Evolutionary conservation across 257 asterid species (phyloP).

Genomic region (Verbascum thapsus): DNA sequence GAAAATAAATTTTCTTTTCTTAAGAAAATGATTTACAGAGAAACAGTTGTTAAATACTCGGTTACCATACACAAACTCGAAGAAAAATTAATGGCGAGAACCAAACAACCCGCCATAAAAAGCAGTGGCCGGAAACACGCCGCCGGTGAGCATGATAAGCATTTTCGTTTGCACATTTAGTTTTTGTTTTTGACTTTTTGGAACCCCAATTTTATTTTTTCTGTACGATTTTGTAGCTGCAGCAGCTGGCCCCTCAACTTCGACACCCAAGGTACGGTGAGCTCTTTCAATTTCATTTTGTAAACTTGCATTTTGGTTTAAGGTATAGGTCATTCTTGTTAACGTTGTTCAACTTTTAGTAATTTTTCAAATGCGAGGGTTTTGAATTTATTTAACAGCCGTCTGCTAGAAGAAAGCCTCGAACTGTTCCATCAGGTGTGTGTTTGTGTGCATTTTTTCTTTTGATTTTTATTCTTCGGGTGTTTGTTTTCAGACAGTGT

Average conservation of each 20-base stretch:
- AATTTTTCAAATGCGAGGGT: constrained; percentile 9
- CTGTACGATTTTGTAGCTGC: constrained; percentile 36
- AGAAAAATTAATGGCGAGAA: constrained; percentile 58
- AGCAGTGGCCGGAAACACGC: constrained; percentile 27
- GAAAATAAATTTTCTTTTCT: constrained; percentile 30
- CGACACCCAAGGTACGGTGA: constrained; percentile 30
- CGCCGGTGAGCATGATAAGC: constrained; percentile 39
- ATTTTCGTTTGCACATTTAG: neutral
- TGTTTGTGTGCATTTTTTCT: constrained; percentile 8
- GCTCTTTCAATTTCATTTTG: neutral
- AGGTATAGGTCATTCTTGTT: neutral
- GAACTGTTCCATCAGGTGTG: constrained; percentile 43
- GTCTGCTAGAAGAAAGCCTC: constrained; percentile 36
- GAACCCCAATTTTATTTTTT: constrained; percentile 45
- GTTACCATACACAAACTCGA: constrained; percentile 17
- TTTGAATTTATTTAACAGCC: constrained; percentile 36
- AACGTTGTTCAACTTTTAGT: constrained; percentile 9
- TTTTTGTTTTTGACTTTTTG: neutral
- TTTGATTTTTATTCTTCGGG: neutral
- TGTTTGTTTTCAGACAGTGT: constrained; percentile 14
- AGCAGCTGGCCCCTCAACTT: constrained; percentile 44
- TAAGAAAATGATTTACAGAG: neutral
- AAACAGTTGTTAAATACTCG: neutral
- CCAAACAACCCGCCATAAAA: constrained; percentile 47
- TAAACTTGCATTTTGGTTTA: neutral